A percentile compares a stretch with the other conserved stretches of the same genome.
Evolutionary conservation across 1,284 basidiomycete genomes (phyloP).

Genomic region (Fomitopsis schrenkii): DNA sequence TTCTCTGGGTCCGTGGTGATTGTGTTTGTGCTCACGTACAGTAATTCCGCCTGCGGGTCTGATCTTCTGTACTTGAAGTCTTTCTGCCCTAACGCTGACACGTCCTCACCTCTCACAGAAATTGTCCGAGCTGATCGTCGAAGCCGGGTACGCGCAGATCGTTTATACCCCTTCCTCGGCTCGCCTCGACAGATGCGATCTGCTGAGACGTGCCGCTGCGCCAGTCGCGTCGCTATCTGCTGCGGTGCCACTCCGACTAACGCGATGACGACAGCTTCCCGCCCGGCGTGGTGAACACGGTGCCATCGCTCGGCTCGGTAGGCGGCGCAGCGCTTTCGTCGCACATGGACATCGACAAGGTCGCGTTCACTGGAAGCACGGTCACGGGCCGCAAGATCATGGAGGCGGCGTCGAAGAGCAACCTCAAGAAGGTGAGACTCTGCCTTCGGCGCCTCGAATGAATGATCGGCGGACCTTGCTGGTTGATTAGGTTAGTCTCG

Average conservation of each 20-base stretch:
- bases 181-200: not conserved
- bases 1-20: not conserved
- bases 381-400: conserved; percentile 90
- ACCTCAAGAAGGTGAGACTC: conserved; percentile 74
- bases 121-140: conserved; percentile 70
- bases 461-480: not conserved
- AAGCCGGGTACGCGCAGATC: conserved; percentile 18
- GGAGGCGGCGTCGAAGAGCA: conserved; percentile 89
- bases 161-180: not conserved
- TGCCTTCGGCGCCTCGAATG: not conserved
- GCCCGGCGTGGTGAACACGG: conserved; percentile 88
- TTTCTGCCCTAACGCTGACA: conserved; percentile 1
- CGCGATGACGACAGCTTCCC: conserved; percentile 61
- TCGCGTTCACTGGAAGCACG: conserved; percentile 82
- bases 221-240: conserved; percentile 2
- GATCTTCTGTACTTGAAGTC: conserved; percentile 8
- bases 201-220: not conserved
- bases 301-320: conserved; percentile 77
- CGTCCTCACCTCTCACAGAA: conserved; percentile 40
- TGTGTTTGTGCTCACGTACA: too few species aligned
- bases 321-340: conserved; percentile 82
- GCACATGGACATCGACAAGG: conserved; percentile 81
- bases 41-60: conserved; percentile 62
- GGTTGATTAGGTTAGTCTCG: conserved; percentile 72
- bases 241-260: conserved; percentile 1